phyloP scores from a whole-genome alignment of 2,329 filamentous ascomycete genomes.

The Penicillium vulpinum region DNA sequence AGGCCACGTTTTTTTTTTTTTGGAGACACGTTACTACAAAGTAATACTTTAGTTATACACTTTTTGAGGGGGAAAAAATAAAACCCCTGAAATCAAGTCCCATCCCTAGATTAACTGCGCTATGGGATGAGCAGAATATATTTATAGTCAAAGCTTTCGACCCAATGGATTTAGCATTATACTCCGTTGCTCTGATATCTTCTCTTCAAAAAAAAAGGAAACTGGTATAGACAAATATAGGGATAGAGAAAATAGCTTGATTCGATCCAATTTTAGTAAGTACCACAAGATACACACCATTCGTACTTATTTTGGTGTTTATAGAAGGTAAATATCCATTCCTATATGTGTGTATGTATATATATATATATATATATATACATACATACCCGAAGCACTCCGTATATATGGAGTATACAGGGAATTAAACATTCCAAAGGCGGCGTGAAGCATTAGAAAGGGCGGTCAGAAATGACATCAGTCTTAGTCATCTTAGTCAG shows the following conservation, averaged over 20 bases:
- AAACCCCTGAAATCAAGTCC: neutral
- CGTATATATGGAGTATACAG: neutral
- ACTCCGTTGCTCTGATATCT: too few relatives aligned
- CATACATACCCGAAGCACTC: too few relatives aligned
- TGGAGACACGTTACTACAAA: neutral
- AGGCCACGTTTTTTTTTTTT: conserved; percentile 17
- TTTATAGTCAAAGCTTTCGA: neutral
- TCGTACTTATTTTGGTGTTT: too few relatives aligned
- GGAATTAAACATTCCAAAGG: neutral
- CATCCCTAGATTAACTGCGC: rapidly evolving
- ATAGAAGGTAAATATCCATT: neutral
- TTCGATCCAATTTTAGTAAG: neutral
- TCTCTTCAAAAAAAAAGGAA: neutral
- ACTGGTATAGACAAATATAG: neutral
- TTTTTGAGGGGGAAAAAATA: neutral
- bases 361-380: neutral
- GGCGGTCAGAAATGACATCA: conserved; percentile 12
- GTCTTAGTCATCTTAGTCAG: neutral
- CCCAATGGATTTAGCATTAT: neutral
- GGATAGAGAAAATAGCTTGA: neutral
- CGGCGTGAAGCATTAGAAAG: neutral
- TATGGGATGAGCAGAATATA: neutral
- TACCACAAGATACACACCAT: neutral
- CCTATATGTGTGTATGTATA: neutral
- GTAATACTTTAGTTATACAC: neutral